A percentile compares a stretch with the other conserved stretches of the same genome.
Evolutionary conservation across 768 basidiomycete genomes (phyloP).

Genomic region (Sistotremastrum suecicum): DNA sequence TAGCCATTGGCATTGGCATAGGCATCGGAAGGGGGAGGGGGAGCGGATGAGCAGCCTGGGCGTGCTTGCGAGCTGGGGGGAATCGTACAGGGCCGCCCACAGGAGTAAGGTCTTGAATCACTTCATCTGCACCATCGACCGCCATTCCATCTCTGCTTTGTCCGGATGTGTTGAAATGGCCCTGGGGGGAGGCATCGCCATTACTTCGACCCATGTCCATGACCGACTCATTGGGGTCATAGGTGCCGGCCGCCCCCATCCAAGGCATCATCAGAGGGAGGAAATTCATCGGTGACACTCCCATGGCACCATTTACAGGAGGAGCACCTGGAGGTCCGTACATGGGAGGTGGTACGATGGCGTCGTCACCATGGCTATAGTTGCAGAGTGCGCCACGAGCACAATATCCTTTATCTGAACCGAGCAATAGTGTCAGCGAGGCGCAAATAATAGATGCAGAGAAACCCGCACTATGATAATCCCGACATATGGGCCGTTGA

Average conservation of each 20-base stretch:
- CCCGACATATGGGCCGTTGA: conserved; percentile 62
- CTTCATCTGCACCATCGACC: conserved; percentile 26
- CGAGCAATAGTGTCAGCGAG: conserved; percentile 1
- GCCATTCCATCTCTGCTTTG: conserved; percentile 37
- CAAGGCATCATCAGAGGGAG: conserved; percentile 32
- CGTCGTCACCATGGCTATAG: conserved; percentile 86
- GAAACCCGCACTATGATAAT: conserved; percentile 73
- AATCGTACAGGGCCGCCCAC: not conserved
- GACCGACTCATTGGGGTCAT: conserved; percentile 66
- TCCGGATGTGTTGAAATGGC: conserved; percentile 37
- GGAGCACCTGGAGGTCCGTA: conserved; percentile 33
- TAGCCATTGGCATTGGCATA: no score
- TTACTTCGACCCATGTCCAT: conserved; percentile 61
- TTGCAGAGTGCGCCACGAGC: conserved; percentile 80
- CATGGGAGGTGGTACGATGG: conserved; percentile 56
- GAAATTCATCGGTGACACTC: conserved; percentile 70
- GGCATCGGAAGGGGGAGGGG: no score
- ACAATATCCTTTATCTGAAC: conserved; percentile 79
- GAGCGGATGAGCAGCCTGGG: no score
- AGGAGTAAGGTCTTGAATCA: conserved; percentile 75
- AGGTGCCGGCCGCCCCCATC: conserved; percentile 26
- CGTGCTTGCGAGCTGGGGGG: no score
- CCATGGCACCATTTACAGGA: conserved; percentile 89
- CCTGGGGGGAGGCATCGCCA: conserved; percentile 33
- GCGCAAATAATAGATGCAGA: conserved; percentile 1